These are phyloP conservation scores for Penicillium silybi DNA, from an alignment of 495 filamentous ascomycete genomes.

Conservation along the genomic window DNA sequence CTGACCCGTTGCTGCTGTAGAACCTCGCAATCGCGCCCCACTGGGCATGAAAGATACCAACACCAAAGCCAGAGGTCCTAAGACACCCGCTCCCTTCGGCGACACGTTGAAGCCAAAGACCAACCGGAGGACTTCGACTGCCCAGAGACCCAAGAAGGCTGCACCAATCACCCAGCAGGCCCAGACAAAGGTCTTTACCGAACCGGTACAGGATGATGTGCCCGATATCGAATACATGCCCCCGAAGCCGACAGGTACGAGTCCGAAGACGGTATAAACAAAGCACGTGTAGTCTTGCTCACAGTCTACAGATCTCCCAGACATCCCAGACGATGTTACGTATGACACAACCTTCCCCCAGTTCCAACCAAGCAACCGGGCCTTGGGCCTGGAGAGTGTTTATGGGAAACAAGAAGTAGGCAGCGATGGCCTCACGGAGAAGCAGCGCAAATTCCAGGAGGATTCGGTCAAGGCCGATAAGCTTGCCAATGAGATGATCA, in stretches of 20 bases:
- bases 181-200: conserved; percentile 27
- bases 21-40: conserved; percentile 69
- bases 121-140: conserved; percentile 46
- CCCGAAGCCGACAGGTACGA: conserved; percentile 54
- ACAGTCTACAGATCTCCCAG: conserved; percentile 56
- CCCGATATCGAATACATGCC: conserved; percentile 76
- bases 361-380: conserved; percentile 61
- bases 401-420: conserved; percentile 62
- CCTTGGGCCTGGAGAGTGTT: conserved; percentile 56
- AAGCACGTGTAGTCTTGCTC: conserved; percentile 39
- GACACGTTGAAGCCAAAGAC: conserved; percentile 46
- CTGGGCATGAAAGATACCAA: conserved; percentile 96
- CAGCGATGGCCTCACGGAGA: conserved; percentile 62
- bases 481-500: conserved; percentile 56
- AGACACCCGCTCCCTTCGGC: conserved; percentile 53
- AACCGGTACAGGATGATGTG: conserved; percentile 54
- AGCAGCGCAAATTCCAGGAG: conserved; percentile 58
- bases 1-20: conserved; percentile 40
- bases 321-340: conserved; percentile 72
- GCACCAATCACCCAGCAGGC: conserved; percentile 34
- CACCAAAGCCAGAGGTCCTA: conserved; percentile 70
- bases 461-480: conserved; percentile 39
- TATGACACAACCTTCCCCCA: conserved; percentile 51
- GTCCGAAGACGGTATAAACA: background rate
- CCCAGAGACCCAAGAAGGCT: conserved; percentile 46